Evolutionary conservation across 1,139 yeast genomes (phyloP), one percentile per base, ranked within the genome.

Genomic region (Blastobotrys indianensis): DNA sequence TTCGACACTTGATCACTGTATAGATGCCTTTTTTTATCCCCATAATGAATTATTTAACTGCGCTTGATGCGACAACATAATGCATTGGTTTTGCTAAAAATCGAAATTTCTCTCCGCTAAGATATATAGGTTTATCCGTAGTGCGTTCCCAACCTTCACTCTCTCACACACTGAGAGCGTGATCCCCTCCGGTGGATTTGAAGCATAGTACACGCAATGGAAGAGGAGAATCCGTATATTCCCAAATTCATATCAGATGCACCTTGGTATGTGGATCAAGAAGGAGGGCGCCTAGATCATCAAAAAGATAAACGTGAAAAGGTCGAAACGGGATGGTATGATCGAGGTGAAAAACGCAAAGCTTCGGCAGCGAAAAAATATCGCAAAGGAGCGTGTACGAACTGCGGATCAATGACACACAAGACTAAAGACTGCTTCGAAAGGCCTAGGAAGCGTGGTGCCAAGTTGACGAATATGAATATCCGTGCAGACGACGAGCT

Each of bases 1-100:
- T 90, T 73, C 85, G 97, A 74, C 94, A 88, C 72, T 80, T 90
- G 73, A 88, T 90, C 72, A 68, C 73, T 47, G 97, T 90, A 57
- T 90, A 76, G 35, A n/a, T 20, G 25, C 25, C 25, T 20, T 20
- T 7, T 20, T 20, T 20, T 20, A n/a, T n/a, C n/a, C n/a, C n/a
- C n/a, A n/a, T n/a, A 20, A 20, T 20, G 25, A 20, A 20, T 20
- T 20, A 20, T 20, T 20, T 20, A 20, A 20, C 6, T 20, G 7
- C 25, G 25, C 25, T 20, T 7, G 25, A 20, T 20, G 25, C 25
- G 25, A 20, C 25, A 20, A 20, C 25, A 20, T 20, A 20, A 20
- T 20, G 25, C 25, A 20, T 20, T 20, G 25, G 25, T 20, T 20
- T 20, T 20, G 25, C 25, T 20, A 20, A 7, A 20, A 7, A 20